A percentile compares a stretch with the other conserved stretches of the same genome.
These are phyloP conservation scores for Pestalotiopsis sp. DNA, from an alignment of 2,329 filamentous ascomycete genomes.

Conservation along the genomic window DNA sequence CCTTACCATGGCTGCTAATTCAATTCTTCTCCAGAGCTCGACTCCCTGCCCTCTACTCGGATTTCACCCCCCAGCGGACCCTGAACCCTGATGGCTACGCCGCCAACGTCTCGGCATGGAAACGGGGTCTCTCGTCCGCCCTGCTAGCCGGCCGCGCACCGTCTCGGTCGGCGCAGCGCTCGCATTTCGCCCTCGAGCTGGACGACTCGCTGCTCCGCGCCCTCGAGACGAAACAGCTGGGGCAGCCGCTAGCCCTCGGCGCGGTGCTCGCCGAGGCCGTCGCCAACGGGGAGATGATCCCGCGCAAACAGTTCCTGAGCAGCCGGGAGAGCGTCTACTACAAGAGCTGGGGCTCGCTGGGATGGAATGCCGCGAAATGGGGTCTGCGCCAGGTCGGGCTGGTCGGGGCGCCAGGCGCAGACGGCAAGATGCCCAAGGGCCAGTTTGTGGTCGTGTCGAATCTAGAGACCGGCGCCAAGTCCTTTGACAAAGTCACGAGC, in stretches of 20 bases:
- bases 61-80: slow-evolving; percentile 74
- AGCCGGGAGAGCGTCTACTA: slow-evolving; percentile 73
- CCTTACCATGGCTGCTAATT: slow-evolving; percentile 4
- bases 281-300: slow-evolving; percentile 68
- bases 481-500: slow-evolving; percentile 49
- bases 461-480: slow-evolving; percentile 60
- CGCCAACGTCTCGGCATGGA: slow-evolving; percentile 82
- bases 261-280: slow-evolving; percentile 79
- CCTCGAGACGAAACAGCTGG: slow-evolving; percentile 77
- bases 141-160: slow-evolving; percentile 60
- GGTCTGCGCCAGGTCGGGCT: slow-evolving; percentile 29
- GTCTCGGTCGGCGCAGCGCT: slow-evolving; percentile 43
- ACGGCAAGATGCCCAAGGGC: slow-evolving; percentile 60
- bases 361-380: slow-evolving; percentile 49
- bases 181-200: slow-evolving; percentile 55
- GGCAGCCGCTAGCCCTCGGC: slow-evolving; percentile 78
- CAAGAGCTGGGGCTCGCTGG: slow-evolving; percentile 71
- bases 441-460: slow-evolving; percentile 69
- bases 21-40: slow-evolving; percentile 61
- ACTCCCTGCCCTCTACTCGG: slow-evolving; percentile 84
- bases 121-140: slow-evolving; percentile 71
- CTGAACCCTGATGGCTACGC: slow-evolving; percentile 85
- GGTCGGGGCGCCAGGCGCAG: slow-evolving; percentile 31
- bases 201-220: slow-evolving; percentile 69
- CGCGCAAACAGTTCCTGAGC: slow-evolving; percentile 68